Conservation (phyloP, 1,284 basidiomycete genomes). For the Melampsora larici-populina region DNA sequence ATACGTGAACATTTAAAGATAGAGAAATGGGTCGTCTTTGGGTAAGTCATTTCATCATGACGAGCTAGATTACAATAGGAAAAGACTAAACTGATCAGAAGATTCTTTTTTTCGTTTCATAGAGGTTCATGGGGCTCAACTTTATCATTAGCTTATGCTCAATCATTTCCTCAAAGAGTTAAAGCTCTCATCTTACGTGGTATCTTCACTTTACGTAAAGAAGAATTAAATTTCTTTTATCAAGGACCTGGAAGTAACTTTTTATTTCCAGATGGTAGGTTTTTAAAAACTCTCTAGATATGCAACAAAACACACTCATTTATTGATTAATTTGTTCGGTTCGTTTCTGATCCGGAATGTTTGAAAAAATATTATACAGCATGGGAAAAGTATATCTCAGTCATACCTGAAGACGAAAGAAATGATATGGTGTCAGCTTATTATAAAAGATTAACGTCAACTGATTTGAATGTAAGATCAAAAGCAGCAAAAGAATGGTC, state of each 20-base stretch:
- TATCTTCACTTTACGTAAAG: slow-evolving; percentile 69
- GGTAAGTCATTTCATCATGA: slow-evolving; percentile 51
- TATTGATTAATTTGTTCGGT: too few species aligned
- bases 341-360: not conserved
- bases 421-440: slow-evolving; percentile 52
- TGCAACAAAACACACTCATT: too few species aligned
- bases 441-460: slow-evolving; percentile 50
- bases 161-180: slow-evolving; percentile 76
- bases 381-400: slow-evolving; percentile 45
- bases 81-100: not conserved
- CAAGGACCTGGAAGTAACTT: slow-evolving; percentile 60
- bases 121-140: slow-evolving; percentile 70
- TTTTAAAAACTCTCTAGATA: too few species aligned
- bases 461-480: slow-evolving; percentile 46
- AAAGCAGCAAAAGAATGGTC: slow-evolving; percentile 51
- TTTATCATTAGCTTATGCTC: slow-evolving; percentile 79
- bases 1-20: slow-evolving; percentile 69
- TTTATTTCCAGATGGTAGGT: slow-evolving; percentile 68
- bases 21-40: slow-evolving; percentile 88
- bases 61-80: not conserved
- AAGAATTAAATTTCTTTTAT: slow-evolving; percentile 88
- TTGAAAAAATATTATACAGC: not conserved
- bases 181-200: slow-evolving; percentile 80
- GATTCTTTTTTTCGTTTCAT: not conserved
- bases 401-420: slow-evolving; percentile 50